Evolutionary conservation across 805 yeast species (phyloP).

Genomic region (Lachancea fermentati): DNA sequence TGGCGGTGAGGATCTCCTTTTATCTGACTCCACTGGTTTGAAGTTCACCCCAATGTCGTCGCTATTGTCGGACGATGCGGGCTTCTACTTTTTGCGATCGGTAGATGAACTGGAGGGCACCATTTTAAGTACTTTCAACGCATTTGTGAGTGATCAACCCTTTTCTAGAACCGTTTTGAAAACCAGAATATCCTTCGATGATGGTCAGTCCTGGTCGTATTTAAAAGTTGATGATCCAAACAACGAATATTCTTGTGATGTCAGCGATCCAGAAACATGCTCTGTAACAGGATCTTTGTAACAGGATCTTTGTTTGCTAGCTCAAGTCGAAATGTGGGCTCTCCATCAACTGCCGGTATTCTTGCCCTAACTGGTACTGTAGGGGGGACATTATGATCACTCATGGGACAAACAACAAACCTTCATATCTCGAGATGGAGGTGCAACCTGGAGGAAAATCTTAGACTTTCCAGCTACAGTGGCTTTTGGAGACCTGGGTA

Average conservation of each 20-base stretch:
- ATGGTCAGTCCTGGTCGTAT: constrained; percentile 48
- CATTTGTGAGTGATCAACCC: background rate
- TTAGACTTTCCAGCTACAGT: constrained; percentile 48
- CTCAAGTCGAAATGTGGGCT: background rate
- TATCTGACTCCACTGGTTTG: constrained; percentile 31
- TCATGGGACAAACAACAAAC: constrained; percentile 33
- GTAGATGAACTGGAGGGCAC: constrained; percentile 4
- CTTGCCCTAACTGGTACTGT: constrained; percentile 21
- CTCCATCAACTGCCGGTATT: constrained; percentile 44
- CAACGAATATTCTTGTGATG: constrained; percentile 25
- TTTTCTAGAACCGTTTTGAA: constrained; percentile 8
- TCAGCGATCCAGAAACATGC: constrained; percentile 39
- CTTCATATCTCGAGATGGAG: constrained; percentile 71
- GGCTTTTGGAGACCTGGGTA: constrained; percentile 75
- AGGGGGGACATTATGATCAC: constrained; percentile 10
- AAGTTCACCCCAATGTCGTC: constrained; percentile 17
- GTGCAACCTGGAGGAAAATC: constrained; percentile 60
- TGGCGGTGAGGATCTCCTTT: constrained; percentile 13
- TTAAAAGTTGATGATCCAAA: constrained; percentile 42
- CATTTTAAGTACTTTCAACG: background rate
- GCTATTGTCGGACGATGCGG: background rate
- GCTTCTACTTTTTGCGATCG: background rate
- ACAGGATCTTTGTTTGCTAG: constrained; percentile 11
- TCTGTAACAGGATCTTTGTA: constrained; percentile 44
- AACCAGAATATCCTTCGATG: constrained; percentile 43